Conservation (phyloP, 2,329 filamentous ascomycete genomes). For the Fusarium sp. region DNA sequence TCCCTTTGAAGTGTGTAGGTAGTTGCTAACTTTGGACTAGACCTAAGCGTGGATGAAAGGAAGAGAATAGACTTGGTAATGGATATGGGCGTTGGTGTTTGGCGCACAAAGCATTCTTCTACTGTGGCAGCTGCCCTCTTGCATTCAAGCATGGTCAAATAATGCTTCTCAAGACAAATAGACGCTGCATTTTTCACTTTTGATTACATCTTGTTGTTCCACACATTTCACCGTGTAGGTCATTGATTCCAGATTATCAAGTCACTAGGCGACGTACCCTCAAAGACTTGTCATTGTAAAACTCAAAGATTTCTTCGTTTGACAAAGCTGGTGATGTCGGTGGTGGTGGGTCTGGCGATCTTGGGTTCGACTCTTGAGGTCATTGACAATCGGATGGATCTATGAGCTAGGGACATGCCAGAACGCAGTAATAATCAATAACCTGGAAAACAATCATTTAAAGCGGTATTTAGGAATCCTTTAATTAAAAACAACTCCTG, state of each 20-base stretch:
- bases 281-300: too few species aligned
- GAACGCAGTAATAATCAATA: not conserved
- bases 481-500: not conserved
- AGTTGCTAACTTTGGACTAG: not conserved
- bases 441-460: not conserved
- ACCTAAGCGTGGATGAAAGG: not conserved
- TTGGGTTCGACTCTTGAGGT: conserved; percentile 35
- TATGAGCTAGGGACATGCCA: not conserved
- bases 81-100: not conserved
- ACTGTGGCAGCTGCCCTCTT: not conserved
- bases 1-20: not conserved
- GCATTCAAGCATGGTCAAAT: not conserved
- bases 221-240: not conserved
- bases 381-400: conserved; percentile 26
- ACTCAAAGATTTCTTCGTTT: not conserved
- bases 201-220: not conserved
- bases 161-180: not conserved
- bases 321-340: not conserved
- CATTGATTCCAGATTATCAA: not conserved
- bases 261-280: not conserved
- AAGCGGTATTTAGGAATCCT: not conserved
- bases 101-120: not conserved
- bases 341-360: conserved; percentile 25
- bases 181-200: not conserved
- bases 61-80: not conserved